These are phyloP conservation scores for Backusella circina DNA, from an alignment of 192 early-diverging fungal species.

Conservation along the genomic window DNA sequence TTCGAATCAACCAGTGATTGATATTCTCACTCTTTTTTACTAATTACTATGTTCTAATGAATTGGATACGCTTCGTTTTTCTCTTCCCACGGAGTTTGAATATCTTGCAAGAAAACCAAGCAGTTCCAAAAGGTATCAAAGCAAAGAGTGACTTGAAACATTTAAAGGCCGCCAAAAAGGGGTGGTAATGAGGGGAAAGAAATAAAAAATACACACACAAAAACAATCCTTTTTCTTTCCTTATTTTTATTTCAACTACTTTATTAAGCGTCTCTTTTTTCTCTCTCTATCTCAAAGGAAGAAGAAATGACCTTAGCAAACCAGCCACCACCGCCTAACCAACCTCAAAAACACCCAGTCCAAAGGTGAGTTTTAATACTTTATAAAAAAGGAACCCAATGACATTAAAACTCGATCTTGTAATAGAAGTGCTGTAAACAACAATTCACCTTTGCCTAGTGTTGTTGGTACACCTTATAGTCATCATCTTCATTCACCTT, in stretches of 20 bases:
- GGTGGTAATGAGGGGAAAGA: background rate
- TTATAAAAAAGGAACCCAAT: background rate
- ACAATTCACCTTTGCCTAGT: background rate
- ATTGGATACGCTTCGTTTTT: too few relatives aligned
- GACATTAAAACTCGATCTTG: background rate
- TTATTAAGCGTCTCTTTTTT: background rate
- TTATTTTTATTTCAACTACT: background rate
- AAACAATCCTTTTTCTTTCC: background rate
- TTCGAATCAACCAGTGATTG: too few relatives aligned
- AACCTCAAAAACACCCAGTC: background rate
- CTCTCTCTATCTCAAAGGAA: background rate
- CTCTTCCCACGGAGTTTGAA: background rate
- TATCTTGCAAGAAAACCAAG: background rate
- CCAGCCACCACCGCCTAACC: background rate
- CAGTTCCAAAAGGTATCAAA: background rate
- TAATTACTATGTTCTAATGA: too few relatives aligned
- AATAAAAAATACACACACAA: conserved; percentile 7
- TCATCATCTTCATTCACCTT: conserved; percentile 5
- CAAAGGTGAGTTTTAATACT: background rate
- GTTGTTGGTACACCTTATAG: conserved; percentile 2
- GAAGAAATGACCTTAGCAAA: conserved; percentile 2
- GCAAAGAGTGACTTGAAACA: background rate
- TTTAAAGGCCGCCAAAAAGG: background rate
- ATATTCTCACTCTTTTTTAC: too few relatives aligned
- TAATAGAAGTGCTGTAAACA: background rate